phyloP scores from a whole-genome alignment of 352 stramenopile genomes.

The Vaucheria bursata region DNA sequence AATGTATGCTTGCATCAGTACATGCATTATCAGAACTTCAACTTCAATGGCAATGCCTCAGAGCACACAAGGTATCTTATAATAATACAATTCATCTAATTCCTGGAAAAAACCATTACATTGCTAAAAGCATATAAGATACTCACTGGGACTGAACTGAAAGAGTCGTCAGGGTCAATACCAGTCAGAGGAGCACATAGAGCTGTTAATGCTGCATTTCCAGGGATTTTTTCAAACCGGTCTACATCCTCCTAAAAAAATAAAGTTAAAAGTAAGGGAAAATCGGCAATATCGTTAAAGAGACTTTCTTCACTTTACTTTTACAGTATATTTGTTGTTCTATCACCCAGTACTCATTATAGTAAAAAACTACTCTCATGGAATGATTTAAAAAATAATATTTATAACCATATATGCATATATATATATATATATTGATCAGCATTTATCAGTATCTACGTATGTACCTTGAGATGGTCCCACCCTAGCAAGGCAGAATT shows the following conservation, averaged over 20 bases:
- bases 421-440: too few species aligned
- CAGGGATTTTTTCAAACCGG: slow-evolving; percentile 49
- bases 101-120: background rate
- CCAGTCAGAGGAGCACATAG: slow-evolving; percentile 71
- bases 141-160: slow-evolving; percentile 49
- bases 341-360: background rate
- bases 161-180: slow-evolving; percentile 89
- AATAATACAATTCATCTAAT: too few species aligned
- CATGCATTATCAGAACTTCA: too few species aligned
- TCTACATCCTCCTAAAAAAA: slow-evolving; percentile 39
- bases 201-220: slow-evolving; percentile 68
- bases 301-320: background rate
- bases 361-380: background rate
- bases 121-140: too few species aligned
- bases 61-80: too few species aligned
- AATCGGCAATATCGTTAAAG: background rate
- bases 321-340: background rate
- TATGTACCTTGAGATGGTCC: slow-evolving; percentile 54
- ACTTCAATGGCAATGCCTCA: too few species aligned
- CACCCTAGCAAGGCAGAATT: slow-evolving; percentile 50
- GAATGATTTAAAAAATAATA: background rate
- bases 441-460: background rate
- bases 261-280: background rate
- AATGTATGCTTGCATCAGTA: too few species aligned
- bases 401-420: background rate